phyloP scores from a whole-genome alignment of 192 early-diverging fungal genomes.

The Entomortierella chlamydospora region DNA sequence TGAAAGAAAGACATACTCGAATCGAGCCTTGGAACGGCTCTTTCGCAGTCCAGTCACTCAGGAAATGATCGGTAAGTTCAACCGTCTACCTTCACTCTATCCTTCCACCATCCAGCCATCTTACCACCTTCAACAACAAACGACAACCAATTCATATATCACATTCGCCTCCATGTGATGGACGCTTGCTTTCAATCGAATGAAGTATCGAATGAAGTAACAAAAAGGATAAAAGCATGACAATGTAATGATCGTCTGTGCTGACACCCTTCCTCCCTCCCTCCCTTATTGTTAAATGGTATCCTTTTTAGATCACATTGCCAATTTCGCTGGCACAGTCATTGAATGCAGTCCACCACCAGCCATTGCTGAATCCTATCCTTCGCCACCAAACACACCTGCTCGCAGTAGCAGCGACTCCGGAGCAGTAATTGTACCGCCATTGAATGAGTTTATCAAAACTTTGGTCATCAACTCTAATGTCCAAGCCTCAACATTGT shows the following conservation, averaged over 20 bases:
- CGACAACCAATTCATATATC: too few relatives aligned
- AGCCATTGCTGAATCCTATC: constrained; percentile 25
- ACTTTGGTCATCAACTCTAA: constrained; percentile 74
- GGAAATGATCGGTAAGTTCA: constrained; percentile 50
- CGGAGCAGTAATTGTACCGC: constrained; percentile 57
- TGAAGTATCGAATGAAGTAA: too few relatives aligned
- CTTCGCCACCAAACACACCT: constrained; percentile 36
- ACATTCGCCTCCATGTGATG: too few relatives aligned
- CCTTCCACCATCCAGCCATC: too few relatives aligned
- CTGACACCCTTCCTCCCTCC: too few relatives aligned
- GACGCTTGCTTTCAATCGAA: too few relatives aligned
- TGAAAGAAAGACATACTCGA: constrained; percentile 43
- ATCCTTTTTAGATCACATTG: constrained; percentile 49
- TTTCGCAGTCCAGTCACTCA: constrained; percentile 48
- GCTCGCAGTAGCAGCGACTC: constrained; percentile 17
- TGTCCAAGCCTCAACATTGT: constrained; percentile 76
- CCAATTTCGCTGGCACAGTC: constrained; percentile 47
- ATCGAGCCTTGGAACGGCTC: constrained; percentile 36
- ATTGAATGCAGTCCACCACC: constrained; percentile 48
- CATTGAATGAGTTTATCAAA: constrained; percentile 71
- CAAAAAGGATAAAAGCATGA: not conserved
- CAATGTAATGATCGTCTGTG: constrained; percentile 3
- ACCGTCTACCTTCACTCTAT: too few relatives aligned
- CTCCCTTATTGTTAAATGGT: not conserved
- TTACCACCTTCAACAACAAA: too few relatives aligned